Base-by-base conservation (phyloP, 2,329 filamentous ascomycete species). In the Apiospora pterosperma region DNA sequence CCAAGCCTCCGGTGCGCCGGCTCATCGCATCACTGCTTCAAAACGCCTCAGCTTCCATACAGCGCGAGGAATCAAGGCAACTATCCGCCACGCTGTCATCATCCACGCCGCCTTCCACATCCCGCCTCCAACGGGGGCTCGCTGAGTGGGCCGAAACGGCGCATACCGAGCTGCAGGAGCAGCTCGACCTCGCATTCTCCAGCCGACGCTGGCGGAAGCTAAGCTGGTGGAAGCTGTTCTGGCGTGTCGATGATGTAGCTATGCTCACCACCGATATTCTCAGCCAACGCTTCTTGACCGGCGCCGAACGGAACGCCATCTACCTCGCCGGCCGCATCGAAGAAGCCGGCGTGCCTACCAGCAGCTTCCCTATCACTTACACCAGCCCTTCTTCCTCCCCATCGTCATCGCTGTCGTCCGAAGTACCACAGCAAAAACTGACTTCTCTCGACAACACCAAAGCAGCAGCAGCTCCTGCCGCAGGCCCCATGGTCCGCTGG, bases 221-320 rank as follows among this genome's bases (percentile, higher is more conserved):
- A 4, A 85, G 89, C 19, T 98, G 95, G 94, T 97, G 93, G 91
- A 97, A 97, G 76, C 84, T 98, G 0, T 93, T 97, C 74, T 97
- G 93, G 93, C 88, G 93, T 23, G 93, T 96, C 28, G 95, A 98
- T 74, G 95, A 97, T 72, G 92, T 97, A 12, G 88, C 88, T 3
- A 91, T 95, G 84, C 88, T 97, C 63, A 89, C 91, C 3, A 87
- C 88, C 1, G 91, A 96, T 70, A 90, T 97, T 66, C 81, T 97
- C 3, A 85, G 87, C 66, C 88, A 89, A 68, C 84, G 86, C 7
- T 98, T 96, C 81, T 84, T 99, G 4, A 86, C 89, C 0, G 85
- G 85, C 4, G 90, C 94, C 0, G 94, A 97, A 76, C 89, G 90
- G 70, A 90, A 89, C 63, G 85, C 93, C n/a, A 90, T 97, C 59